phyloP scores from a whole-genome alignment of 192 early-diverging fungal species.

The Dimargaris verticillata region DNA sequence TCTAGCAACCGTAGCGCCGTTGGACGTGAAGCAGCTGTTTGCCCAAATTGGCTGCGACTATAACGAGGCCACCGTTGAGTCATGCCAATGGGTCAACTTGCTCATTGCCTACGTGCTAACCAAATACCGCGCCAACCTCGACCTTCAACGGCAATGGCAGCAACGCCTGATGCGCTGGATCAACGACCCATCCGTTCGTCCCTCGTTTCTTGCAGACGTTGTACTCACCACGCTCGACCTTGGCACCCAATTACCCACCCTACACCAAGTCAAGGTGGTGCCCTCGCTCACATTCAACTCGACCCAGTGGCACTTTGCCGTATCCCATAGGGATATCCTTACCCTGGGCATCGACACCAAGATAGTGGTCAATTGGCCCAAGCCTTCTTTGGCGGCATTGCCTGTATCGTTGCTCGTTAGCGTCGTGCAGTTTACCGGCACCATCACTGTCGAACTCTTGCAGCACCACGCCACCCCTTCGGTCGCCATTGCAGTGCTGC shows the following conservation, averaged over 20 bases:
- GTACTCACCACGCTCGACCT: conserved; percentile 31
- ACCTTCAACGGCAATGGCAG: conserved; percentile 25
- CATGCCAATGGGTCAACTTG: conserved; percentile 38
- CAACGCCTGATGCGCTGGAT: conserved; percentile 28
- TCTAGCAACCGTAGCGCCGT: conserved; percentile 10
- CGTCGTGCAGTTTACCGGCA: conserved; percentile 79
- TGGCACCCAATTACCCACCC: conserved; percentile 29
- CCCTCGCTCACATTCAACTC: conserved; percentile 15
- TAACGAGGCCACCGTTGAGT: conserved; percentile 18
- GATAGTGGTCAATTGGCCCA: conserved; percentile 91
- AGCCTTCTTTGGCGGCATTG: conserved; percentile 66
- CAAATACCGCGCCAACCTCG: conserved; percentile 29
- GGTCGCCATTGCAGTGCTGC: conserved; percentile 22
- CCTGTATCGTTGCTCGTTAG: conserved; percentile 78
- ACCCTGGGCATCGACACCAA: conserved; percentile 83
- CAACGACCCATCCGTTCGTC: conserved; percentile 23
- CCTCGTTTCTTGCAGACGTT: conserved; percentile 25
- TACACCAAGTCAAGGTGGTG: conserved; percentile 25
- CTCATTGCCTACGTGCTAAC: conserved; percentile 31
- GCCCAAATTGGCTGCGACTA: background rate
- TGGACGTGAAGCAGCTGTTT: background rate
- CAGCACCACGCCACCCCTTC: conserved; percentile 18
- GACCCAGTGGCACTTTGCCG: conserved; percentile 36
- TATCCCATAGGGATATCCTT: conserved; percentile 84
- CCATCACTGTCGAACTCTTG: conserved; percentile 34